These are phyloP conservation scores for Graphiopsis chlorocephala DNA, from an alignment of 2,329 filamentous ascomycete species.

Conservation along the genomic window DNA sequence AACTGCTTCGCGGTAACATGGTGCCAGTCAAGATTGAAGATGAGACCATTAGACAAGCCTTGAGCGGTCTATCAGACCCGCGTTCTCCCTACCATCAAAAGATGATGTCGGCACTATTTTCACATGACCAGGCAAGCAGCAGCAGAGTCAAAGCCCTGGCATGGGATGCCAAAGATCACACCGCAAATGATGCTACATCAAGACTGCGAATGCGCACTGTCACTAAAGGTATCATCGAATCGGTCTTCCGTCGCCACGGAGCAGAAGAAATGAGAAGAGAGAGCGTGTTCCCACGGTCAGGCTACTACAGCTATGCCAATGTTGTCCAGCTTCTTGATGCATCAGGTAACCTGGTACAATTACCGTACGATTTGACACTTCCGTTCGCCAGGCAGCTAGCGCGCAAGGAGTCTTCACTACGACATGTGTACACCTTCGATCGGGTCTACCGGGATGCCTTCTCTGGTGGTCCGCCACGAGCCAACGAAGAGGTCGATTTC, in stretches of 20 bases:
- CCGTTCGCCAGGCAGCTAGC: conserved; percentile 84
- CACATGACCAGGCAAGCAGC: conserved; percentile 47
- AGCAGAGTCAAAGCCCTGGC: conserved; percentile 72
- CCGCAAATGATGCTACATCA: conserved; percentile 23
- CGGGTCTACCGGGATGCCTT: conserved; percentile 78
- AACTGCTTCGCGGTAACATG: conserved; percentile 80
- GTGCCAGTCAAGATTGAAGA: conserved; percentile 90
- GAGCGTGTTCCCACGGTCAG: conserved; percentile 76
- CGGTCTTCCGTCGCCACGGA: conserved; percentile 84
- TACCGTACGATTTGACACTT: conserved; percentile 91
- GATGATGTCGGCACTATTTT: conserved; percentile 80
- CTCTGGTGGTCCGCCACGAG: conserved; percentile 75
- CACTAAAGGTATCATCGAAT: conserved; percentile 70
- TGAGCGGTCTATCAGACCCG: conserved; percentile 77
- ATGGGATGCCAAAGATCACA: conserved; percentile 44
- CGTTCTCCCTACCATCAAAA: conserved; percentile 86
- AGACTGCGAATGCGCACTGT: conserved; percentile 37
- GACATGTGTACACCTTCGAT: conserved; percentile 80
- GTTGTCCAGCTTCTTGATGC: conserved; percentile 78
- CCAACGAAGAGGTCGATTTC: conserved; percentile 89
- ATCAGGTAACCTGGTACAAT: conserved; percentile 81
- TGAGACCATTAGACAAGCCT: conserved; percentile 79
- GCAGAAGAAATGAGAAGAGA: conserved; percentile 77
- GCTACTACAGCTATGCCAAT: conserved; percentile 66
- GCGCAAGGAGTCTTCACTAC: conserved; percentile 46